A percentile compares a stretch with the other conserved stretches of the same genome.
Evolutionary conservation across 1,139 yeast genomes (phyloP).

Genomic region (Hanseniaspora sp.): DNA sequence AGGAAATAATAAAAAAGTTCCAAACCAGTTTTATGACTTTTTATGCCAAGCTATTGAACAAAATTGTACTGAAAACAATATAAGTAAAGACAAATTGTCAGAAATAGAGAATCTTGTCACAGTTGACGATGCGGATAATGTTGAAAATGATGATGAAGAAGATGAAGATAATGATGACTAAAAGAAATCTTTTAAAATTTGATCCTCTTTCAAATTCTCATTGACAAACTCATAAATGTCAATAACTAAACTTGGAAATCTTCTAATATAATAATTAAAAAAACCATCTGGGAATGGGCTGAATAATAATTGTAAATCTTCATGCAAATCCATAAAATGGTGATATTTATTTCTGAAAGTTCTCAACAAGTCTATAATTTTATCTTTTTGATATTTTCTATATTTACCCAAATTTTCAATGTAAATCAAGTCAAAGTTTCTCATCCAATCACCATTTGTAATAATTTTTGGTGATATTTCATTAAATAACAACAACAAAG

Average conservation of each 20-base stretch:
- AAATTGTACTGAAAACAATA: slow-evolving; percentile 22
- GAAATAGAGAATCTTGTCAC: slow-evolving; percentile 18
- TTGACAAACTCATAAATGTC: slow-evolving; percentile 58
- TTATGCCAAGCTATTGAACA: slow-evolving; percentile 29
- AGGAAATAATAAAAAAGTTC: background rate
- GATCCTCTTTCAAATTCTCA: slow-evolving; percentile 49
- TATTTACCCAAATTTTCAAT: slow-evolving; percentile 79
- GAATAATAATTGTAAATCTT: slow-evolving; percentile 47
- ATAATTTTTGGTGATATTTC: slow-evolving; percentile 42
- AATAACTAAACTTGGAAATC: slow-evolving; percentile 72
- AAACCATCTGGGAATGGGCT: slow-evolving; percentile 78
- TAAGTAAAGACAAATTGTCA: background rate
- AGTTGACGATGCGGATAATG: slow-evolving; percentile 22
- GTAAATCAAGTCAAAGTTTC: slow-evolving; percentile 56
- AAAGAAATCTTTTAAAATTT: slow-evolving; percentile 46
- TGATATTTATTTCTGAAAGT: slow-evolving; percentile 87
- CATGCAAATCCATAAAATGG: slow-evolving; percentile 83
- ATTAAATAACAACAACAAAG: slow-evolving; percentile 51
- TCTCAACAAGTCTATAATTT: slow-evolving; percentile 71
- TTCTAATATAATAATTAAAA: slow-evolving; percentile 56
- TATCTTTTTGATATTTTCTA: slow-evolving; percentile 71
- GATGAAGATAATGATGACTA: slow-evolving; percentile 16
- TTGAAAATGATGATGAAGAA: slow-evolving; percentile 18
- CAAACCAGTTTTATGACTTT: slow-evolving; percentile 28
- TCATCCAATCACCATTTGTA: slow-evolving; percentile 65